Evolutionary conservation across 805 yeast species (phyloP).

Genomic region (Cyberlindnera amylophila): DNA sequence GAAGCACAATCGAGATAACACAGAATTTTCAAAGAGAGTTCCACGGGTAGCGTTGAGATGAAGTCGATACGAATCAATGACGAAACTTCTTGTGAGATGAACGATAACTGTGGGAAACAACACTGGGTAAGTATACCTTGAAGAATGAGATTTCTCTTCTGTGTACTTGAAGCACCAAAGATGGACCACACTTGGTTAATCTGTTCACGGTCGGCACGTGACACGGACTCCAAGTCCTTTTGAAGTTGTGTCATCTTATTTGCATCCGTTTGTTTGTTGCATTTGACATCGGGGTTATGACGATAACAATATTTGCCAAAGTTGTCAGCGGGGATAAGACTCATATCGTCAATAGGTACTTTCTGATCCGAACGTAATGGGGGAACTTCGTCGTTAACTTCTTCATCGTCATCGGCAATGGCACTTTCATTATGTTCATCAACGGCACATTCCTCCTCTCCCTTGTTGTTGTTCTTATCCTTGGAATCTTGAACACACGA

Average conservation of each 20-base stretch:
- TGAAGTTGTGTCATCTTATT: slow-evolving; percentile 63
- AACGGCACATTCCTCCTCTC: slow-evolving; percentile 5
- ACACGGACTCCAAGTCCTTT: slow-evolving; percentile 49
- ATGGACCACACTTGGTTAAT: slow-evolving; percentile 81
- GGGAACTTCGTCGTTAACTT: neutral
- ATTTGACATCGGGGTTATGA: slow-evolving; percentile 84
- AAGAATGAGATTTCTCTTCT: slow-evolving; percentile 69
- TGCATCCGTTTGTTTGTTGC: slow-evolving; percentile 66
- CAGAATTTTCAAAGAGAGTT: slow-evolving; percentile 76
- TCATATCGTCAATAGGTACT: slow-evolving; percentile 9
- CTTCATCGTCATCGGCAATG: too few species aligned
- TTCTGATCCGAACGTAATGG: neutral
- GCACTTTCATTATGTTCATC: too few species aligned
- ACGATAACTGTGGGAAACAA: slow-evolving; percentile 93
- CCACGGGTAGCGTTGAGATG: slow-evolving; percentile 79
- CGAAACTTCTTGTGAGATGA: slow-evolving; percentile 74
- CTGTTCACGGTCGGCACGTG: slow-evolving; percentile 70
- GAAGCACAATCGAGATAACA: slow-evolving; percentile 91
- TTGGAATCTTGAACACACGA: slow-evolving; percentile 11
- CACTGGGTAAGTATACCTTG: slow-evolving; percentile 85
- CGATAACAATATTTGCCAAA: slow-evolving; percentile 80
- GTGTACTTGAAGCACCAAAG: slow-evolving; percentile 69
- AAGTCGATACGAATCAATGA: slow-evolving; percentile 85
- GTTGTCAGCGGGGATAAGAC: slow-evolving; percentile 37
- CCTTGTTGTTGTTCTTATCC: slow-evolving; percentile 6